phyloP scores from a whole-genome alignment of 2,329 filamentous ascomycete genomes.

The Macroventuria anomochaeta region DNA sequence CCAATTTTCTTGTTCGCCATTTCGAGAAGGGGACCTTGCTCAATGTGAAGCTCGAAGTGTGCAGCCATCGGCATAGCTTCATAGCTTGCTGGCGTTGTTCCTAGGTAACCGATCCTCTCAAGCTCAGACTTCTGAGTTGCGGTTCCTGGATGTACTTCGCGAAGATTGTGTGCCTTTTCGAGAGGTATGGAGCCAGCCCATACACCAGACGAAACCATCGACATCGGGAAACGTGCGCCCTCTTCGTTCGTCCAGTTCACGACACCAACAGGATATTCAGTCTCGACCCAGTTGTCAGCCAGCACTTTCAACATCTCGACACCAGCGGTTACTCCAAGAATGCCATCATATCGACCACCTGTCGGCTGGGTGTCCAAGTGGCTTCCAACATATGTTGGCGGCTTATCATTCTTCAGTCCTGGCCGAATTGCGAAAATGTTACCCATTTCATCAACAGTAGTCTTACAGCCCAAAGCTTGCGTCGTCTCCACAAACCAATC shows the following conservation, averaged over 20 bases:
- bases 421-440: slow-evolving; percentile 79
- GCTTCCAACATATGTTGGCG: slow-evolving; percentile 72
- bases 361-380: slow-evolving; percentile 65
- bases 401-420: slow-evolving; percentile 62
- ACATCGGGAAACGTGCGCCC: slow-evolving; percentile 78
- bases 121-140: slow-evolving; percentile 73
- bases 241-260: slow-evolving; percentile 87
- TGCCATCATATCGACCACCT: slow-evolving; percentile 77
- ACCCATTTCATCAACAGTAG: slow-evolving; percentile 76
- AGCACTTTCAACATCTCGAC: slow-evolving; percentile 75
- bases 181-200: slow-evolving; percentile 74
- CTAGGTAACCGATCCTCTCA: slow-evolving; percentile 74
- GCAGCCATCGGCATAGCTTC: slow-evolving; percentile 70
- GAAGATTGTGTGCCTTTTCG: slow-evolving; percentile 64
- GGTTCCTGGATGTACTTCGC: slow-evolving; percentile 66
- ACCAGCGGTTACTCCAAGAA: slow-evolving; percentile 74
- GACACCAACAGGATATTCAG: slow-evolving; percentile 73
- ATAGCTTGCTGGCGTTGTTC: slow-evolving; percentile 62
- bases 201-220: slow-evolving; percentile 76
- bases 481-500: slow-evolving; percentile 77
- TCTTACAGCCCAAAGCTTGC: slow-evolving; percentile 67
- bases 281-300: slow-evolving; percentile 70
- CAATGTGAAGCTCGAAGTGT: slow-evolving; percentile 85
- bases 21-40: slow-evolving; percentile 80
- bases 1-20: slow-evolving; percentile 68